Base-by-base conservation (phyloP, 345 rosid species). In the Eucalyptus tenuipes region DNA sequence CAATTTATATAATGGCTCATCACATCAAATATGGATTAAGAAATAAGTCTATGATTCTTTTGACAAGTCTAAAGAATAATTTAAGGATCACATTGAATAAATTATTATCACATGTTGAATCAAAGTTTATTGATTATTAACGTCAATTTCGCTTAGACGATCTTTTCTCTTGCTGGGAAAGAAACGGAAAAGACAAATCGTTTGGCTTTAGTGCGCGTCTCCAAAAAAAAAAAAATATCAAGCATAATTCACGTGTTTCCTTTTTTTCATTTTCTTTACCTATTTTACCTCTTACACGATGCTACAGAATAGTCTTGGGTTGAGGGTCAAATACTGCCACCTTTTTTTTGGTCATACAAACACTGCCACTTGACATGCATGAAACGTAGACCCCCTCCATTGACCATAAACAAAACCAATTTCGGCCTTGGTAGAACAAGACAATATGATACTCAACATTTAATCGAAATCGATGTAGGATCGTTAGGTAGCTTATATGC, bases 21-120 rank as follows among this genome's bases (percentile, higher is more conserved):
- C 55, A 50, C 22, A 7, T 50, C 55, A 50, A 50, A 50, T 16
- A 50, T 50, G 1, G 9, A 50, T 50, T 50, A 17, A 50, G 2
- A 50, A 50, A 50, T 50, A 50, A 50, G 22, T 50, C 22, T 50
- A 50, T 17, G 20, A 50, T 50, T 50, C 22, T 50, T 50, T 50
- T 50, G 22, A 17, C 9, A 50, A 50, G 22, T 50, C 2, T 50
- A 50, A 64, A 14, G 4, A 66, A 31, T 66, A 66, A 4, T 66
- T 31, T 66, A 31, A 7, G 0, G 2, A 31, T 17, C 1, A 31
- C 2, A n/a, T 66, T 66, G 71, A 6, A 61, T 8, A n/a, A 49
- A 49, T 49, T 2, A 49, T 14, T 49, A 49, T 14, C 52, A 49
- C 52, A 14, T 49, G 52, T 49, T 14, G 17, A 49, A 15, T 33